These are phyloP conservation scores for Colletotrichum gloeosporioides DNA, from an alignment of 2,329 filamentous ascomycete genomes.

Conservation along the genomic window DNA sequence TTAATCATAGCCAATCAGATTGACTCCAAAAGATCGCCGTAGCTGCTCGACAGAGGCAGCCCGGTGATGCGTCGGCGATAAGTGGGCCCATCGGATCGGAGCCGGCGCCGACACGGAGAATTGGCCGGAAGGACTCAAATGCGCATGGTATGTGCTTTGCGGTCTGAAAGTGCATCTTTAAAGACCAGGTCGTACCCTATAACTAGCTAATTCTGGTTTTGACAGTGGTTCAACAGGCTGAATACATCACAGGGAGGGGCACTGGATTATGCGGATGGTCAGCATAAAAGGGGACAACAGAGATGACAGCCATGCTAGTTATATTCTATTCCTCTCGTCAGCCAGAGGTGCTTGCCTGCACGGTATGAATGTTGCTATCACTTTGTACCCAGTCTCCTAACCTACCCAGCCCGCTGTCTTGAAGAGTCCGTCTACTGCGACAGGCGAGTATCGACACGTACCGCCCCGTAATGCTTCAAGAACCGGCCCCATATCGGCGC, in stretches of 20 bases:
- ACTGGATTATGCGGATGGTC: too few species aligned
- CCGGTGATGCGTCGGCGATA: neutral
- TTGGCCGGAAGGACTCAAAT: neutral
- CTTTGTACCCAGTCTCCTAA: too few species aligned
- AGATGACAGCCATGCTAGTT: too few species aligned
- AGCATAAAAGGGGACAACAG: too few species aligned
- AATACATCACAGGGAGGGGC: too few species aligned
- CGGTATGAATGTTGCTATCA: accelerated
- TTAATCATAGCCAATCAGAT: neutral
- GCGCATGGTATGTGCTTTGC: neutral
- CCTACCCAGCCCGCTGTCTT: too few species aligned
- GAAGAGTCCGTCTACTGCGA: too few species aligned
- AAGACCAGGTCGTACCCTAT: accelerated
- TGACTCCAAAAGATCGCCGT: neutral
- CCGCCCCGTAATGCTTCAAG: neutral
- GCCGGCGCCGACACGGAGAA: neutral
- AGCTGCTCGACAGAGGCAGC: neutral
- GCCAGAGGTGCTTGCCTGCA: too few species aligned
- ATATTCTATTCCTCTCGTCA: too few species aligned
- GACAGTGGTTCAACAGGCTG: too few species aligned
- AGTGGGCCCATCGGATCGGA: neutral
- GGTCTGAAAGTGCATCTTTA: neutral
- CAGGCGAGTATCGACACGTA: neutral
- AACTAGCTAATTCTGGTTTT: too few species aligned
- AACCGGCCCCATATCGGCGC: neutral